Conservation (phyloP, 164 flowering plant genomes). For the Macadamia integrifolia region DNA sequence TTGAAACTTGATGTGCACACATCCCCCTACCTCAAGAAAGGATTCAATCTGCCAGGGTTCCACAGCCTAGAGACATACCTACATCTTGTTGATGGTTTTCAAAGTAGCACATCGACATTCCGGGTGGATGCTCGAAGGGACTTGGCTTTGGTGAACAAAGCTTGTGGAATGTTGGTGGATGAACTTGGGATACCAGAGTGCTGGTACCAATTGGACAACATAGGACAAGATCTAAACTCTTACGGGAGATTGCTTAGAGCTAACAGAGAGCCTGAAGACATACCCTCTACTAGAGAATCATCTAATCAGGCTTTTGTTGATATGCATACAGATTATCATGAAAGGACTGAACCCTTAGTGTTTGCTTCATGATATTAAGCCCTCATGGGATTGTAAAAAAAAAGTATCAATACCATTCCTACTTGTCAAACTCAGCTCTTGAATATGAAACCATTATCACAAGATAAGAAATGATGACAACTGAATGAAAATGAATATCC, state of each 20-base stretch:
- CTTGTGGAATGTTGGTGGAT: slow-evolving; percentile 31
- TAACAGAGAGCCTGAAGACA: too few species aligned
- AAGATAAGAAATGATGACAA: too few species aligned
- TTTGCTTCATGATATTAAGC: background rate
- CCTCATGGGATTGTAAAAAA: too few species aligned
- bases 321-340: slow-evolving; percentile 24
- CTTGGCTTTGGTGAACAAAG: slow-evolving; percentile 49
- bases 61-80: slow-evolving; percentile 48
- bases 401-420: too few species aligned
- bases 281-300: background rate
- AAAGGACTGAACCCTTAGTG: background rate
- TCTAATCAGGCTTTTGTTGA: background rate
- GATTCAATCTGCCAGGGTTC: slow-evolving; percentile 25
- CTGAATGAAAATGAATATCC: too few species aligned
- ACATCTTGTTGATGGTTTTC: slow-evolving; percentile 50
- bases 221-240: slow-evolving; percentile 42
- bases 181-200: slow-evolving; percentile 32
- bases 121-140: slow-evolving; percentile 34
- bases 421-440: too few species aligned
- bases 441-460: too few species aligned
- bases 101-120: background rate
- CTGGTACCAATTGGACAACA: slow-evolving; percentile 50
- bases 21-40: slow-evolving; percentile 44
- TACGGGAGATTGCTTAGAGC: too few species aligned
- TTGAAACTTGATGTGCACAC: slow-evolving; percentile 32